Percentiles rank a stretch among this genome's conserved stretches.
Evolutionary conservation across 148 eudicot species (phyloP).

Genomic region (Pharnaceum exiguum): DNA sequence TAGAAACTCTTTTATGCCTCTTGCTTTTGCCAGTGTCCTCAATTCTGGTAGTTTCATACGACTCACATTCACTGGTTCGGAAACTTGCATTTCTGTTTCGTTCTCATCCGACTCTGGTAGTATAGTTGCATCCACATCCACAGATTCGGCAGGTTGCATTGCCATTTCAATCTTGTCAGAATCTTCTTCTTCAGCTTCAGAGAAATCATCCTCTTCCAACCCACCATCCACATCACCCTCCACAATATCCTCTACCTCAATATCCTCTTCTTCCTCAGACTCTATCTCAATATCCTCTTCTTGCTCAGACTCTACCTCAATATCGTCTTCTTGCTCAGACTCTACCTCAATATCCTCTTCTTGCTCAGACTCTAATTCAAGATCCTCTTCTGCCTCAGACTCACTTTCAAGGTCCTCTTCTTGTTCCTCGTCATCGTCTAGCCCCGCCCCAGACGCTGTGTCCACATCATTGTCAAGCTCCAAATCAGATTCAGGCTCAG

Average conservation of each 20-base stretch:
- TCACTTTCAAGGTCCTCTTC: slow-evolving; percentile 20
- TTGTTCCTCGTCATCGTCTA: no score
- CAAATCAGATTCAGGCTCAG: slow-evolving; percentile 2
- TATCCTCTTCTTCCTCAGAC: slow-evolving; percentile 31
- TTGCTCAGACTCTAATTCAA: slow-evolving; percentile 23
- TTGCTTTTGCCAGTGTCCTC: slow-evolving; percentile 77
- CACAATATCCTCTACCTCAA: slow-evolving; percentile 20
- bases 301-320: slow-evolving; percentile 18
- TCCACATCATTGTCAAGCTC: slow-evolving; percentile 25
- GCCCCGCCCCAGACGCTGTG: no score
- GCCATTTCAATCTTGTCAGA: slow-evolving; percentile 31
- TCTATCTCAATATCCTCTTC: slow-evolving; percentile 28
- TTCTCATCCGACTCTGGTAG: slow-evolving; percentile 33
- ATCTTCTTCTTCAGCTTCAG: slow-evolving; percentile 32
- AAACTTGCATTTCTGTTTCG: slow-evolving; percentile 26
- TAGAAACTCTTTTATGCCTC: slow-evolving; percentile 76
- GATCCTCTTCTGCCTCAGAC: slow-evolving; percentile 22
- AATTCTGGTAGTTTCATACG: slow-evolving; percentile 71
- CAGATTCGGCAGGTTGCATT: slow-evolving; percentile 15
- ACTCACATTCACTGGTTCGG: slow-evolving; percentile 32
- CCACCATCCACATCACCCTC: slow-evolving; percentile 37
- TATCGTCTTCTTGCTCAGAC: slow-evolving; percentile 15
- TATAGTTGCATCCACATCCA: slow-evolving; percentile 62
- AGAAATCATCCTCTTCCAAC: slow-evolving; percentile 36
- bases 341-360: slow-evolving; percentile 18